Conservation (phyloP, 1,139 yeast genomes). For the Saccharomyces hybrid region DNA sequence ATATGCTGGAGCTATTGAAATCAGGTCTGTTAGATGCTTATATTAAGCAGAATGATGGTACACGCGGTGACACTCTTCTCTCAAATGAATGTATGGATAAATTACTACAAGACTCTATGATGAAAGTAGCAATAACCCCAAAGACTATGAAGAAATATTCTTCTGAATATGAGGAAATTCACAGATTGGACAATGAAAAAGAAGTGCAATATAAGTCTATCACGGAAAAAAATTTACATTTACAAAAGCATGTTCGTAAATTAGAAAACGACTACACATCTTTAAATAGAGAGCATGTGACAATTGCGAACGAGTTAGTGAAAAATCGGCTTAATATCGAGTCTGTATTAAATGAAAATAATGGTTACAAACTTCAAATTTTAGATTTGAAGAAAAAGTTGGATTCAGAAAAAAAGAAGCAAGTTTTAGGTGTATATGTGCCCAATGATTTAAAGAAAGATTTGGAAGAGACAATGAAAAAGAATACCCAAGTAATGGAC, state of each 20-base stretch:
- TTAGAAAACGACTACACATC: constrained; percentile 63
- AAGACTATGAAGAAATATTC: constrained; percentile 59
- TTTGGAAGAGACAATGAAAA: constrained; percentile 46
- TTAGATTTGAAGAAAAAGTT: constrained; percentile 38
- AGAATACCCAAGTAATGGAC: constrained; percentile 51
- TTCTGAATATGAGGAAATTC: constrained; percentile 67
- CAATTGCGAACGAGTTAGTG: constrained; percentile 67
- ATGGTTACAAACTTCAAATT: constrained; percentile 46
- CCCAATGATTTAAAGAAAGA: constrained; percentile 39
- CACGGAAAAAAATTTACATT: constrained; percentile 57
- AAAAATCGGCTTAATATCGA: constrained; percentile 56
- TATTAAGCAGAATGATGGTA: constrained; percentile 29
- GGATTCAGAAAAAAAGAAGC: constrained; percentile 25
- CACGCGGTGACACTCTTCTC: constrained; percentile 42
- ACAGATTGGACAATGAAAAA: constrained; percentile 58
- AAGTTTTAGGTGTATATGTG: constrained; percentile 28
- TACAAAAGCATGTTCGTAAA: constrained; percentile 65
- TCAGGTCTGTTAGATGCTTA: constrained; percentile 60
- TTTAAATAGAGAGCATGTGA: constrained; percentile 73
- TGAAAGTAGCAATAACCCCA: constrained; percentile 57
- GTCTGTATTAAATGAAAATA: constrained; percentile 58
- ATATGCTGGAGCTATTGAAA: constrained; percentile 63
- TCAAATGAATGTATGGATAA: constrained; percentile 34
- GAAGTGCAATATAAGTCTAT: constrained; percentile 61
- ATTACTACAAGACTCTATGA: constrained; percentile 74